Conservation (phyloP, 129 eudicot genomes). For the sunflower (Helianthus annuus) region HanXRQr2.0-SUNRISE NC_035448.2:107642617-107643116, state of each 20-base stretch:
- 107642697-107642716: background rate
- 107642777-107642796: background rate
- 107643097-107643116: constrained; percentile 65
- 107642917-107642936: background rate
- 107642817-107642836: background rate
- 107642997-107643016: constrained; percentile 9
- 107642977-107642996: background rate
- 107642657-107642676: constrained; percentile 7
- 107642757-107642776: background rate
- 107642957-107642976: background rate
- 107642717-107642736: background rate
- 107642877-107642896: background rate
- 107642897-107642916: background rate
- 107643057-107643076: constrained; percentile 83
- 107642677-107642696: background rate
- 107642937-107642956: background rate
- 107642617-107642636: background rate
- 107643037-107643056: constrained; percentile 85
- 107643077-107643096: constrained; percentile 52
- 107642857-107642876: background rate
- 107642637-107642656: background rate
- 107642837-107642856: background rate
- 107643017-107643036: constrained; percentile 54
- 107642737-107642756: background rate
- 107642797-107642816: background rate